Evolutionary conservation across 257 asterid species (phyloP).

Genomic region (Primulina tabacum): DNA sequence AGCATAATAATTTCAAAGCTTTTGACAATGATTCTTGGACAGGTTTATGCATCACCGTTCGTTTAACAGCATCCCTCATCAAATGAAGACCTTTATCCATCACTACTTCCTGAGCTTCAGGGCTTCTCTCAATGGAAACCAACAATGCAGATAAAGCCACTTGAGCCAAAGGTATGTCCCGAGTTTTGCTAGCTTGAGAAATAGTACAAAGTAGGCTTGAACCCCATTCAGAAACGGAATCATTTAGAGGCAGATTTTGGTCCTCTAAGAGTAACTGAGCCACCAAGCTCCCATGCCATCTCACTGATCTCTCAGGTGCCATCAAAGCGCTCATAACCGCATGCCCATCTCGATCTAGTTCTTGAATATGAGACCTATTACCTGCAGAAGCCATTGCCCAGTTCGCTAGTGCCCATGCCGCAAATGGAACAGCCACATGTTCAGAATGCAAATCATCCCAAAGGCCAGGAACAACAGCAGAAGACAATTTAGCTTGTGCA

Average conservation of each 20-base stretch:
- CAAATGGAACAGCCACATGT: slow-evolving; percentile 95
- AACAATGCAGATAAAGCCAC: slow-evolving; percentile 84
- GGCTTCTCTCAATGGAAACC: slow-evolving; percentile 83
- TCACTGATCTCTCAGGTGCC: slow-evolving; percentile 99
- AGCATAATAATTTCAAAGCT: slow-evolving; percentile 73
- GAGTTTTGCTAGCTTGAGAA: slow-evolving; percentile 86
- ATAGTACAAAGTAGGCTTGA: slow-evolving; percentile 84
- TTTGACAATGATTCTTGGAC: slow-evolving; percentile 86
- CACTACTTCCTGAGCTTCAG: slow-evolving; percentile 68
- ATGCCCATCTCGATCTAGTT: slow-evolving; percentile 84
- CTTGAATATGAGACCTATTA: slow-evolving; percentile 87
- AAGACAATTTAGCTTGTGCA: slow-evolving; percentile 44
- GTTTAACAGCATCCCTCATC: slow-evolving; percentile 87
- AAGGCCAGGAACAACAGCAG: slow-evolving; percentile 88
- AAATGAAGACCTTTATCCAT: slow-evolving; percentile 83
- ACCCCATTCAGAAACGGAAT: slow-evolving; percentile 83
- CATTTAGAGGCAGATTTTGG: slow-evolving; percentile 66
- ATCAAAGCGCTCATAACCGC: slow-evolving; percentile 84
- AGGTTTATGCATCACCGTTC: slow-evolving; percentile 59
- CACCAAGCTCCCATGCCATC: slow-evolving; percentile 98
- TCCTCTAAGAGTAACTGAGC: slow-evolving; percentile 86
- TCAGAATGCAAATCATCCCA: slow-evolving; percentile 99
- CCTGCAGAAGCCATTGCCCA: slow-evolving; percentile 98
- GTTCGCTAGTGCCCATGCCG: slow-evolving; percentile 98
- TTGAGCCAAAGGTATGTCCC: slow-evolving; percentile 74